Conservation (phyloP, 805 yeast genomes). For the Debaryomyces tyrocola region DNA sequence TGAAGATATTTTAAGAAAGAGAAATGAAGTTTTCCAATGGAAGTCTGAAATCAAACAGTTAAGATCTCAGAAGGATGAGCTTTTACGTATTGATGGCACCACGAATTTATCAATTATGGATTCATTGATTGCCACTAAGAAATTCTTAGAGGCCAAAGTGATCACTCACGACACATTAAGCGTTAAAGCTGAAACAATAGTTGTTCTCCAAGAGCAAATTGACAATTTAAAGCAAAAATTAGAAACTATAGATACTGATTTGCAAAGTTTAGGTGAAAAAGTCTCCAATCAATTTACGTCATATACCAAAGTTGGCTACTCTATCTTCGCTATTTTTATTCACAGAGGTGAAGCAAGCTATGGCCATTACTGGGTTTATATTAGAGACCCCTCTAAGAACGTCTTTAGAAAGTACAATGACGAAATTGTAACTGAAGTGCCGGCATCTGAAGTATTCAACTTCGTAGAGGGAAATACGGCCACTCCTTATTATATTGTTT, state of each 20-base stretch:
- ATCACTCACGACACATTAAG: slow-evolving; percentile 30
- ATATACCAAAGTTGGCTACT: slow-evolving; percentile 67
- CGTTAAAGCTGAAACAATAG: slow-evolving; percentile 49
- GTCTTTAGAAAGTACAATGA: slow-evolving; percentile 91
- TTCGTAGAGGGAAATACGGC: slow-evolving; percentile 73
- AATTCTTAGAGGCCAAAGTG: slow-evolving; percentile 50
- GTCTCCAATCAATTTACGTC: slow-evolving; percentile 62
- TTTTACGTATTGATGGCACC: slow-evolving; percentile 42
- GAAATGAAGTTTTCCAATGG: slow-evolving; percentile 64
- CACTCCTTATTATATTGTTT: slow-evolving; percentile 90
- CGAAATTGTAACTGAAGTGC: slow-evolving; percentile 86
- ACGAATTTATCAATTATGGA: slow-evolving; percentile 38
- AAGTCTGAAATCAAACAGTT: slow-evolving; percentile 51
- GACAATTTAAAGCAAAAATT: slow-evolving; percentile 48
- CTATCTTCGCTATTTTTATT: slow-evolving; percentile 87
- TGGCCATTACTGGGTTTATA: slow-evolving; percentile 97
- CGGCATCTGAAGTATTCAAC: slow-evolving; percentile 63
- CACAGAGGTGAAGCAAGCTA: slow-evolving; percentile 95
- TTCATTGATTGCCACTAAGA: slow-evolving; percentile 52
- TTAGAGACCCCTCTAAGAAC: slow-evolving; percentile 66
- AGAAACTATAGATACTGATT: slow-evolving; percentile 36
- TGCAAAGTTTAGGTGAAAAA: slow-evolving; percentile 44
- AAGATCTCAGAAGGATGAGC: slow-evolving; percentile 39
- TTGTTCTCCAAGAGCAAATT: slow-evolving; percentile 48
- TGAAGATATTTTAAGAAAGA: slow-evolving; percentile 48